Evolutionary conservation across 257 asterid genomes (phyloP), one percentile per base, ranked within the genome.

Genomic region (Nicotiana obtusifolia): DNA sequence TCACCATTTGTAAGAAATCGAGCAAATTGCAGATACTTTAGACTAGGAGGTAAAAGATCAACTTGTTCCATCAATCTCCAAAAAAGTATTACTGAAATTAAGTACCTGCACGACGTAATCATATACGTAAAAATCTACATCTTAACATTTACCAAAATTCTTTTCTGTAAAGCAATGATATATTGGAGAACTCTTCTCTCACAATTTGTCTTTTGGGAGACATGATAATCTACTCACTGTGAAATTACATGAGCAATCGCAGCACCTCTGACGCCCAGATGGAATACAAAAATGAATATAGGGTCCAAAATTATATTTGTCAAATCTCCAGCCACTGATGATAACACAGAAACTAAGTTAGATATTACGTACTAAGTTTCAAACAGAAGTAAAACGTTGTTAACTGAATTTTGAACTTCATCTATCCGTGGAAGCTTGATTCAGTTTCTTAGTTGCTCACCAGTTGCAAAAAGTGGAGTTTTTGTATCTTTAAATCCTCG

Each of bases 401-500:
- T 13, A 16, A 22, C 20, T 71, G 35, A 44, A 68, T 68, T 49
- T 20, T 20, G 59, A 44, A 69, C 33, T 41, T 44, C 30, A 68
- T 68, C 77, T 0, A 17, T 35, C 69, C 13, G 41, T 26, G 22
- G 13, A 28, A 15, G 1, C 41, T 26, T 64, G 71, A 64, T 64
- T 14, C 10, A n/a, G 5, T n/a, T 41, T 41, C n/a, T 37, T n/a
- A 69, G 59, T 20, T 5, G 61, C 84, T 85, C 78, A 84, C 94
- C 91, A 64, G 97, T 90, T 78, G 95, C 97, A 80, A 86, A 92
- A n/a, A 92, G 87, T 1, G 97, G 97, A 68, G 95, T 93, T 88
- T 84, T 90, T 0, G 97, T 93, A 86, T 93, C 94, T 85, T 93
- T 93, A 49, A 92, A 76, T 77, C 97, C 97, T 35, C 97, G 94